Base-by-base conservation (phyloP, 768 basidiomycete genomes). In the Favolaschia claudopus region DNA sequence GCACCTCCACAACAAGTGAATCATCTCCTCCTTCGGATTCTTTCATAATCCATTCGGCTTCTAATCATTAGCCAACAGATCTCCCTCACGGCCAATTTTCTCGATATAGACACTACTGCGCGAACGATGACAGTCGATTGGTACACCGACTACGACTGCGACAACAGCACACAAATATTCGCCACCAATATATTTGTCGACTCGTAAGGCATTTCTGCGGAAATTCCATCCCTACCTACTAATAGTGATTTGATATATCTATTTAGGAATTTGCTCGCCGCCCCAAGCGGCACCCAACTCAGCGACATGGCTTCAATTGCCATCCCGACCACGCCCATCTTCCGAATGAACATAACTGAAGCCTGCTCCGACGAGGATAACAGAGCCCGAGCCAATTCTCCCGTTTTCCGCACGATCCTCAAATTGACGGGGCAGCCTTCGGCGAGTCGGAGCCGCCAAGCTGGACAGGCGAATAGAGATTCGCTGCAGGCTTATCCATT, bases 401-500 rank as follows among this genome's bases (percentile, higher is more conserved):
- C 54, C 28, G 34, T 25, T 20, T 55, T 55, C 28, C 54, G 54
- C 27, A 55, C 54, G 3, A 20, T 40, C 13, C 10, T 32, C 45
- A 55, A 40, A 24, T 17, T 47, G 44, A 31, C 54, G 19, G 36
- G 54, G 2, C 20, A n/a, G n/a, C n/a, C n/a, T n/a, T 38, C 1
- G 44, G 37, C 1, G 10, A 15, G 5, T 19, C 53, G 8, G 34
- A 22, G 2, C 28, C n/a, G n/a, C n/a, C n/a, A n/a, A 43, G 6
- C 19, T 39, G 32, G 47, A 20, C 7, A 14, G 19, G n/a, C 36
- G 37, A 19, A n/a, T n/a, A n/a, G n/a, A n/a, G n/a, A 15, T 37
- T 31, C n/a, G n/a, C 13, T 47, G 44, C 54, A 55, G 19, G 54
- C 45, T 7, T 55, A 55, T 22, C 54, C 54, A 8, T 32, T 24